Base-by-base conservation (phyloP, 495 filamentous ascomycete species). In the Tuber brumale region DNA sequence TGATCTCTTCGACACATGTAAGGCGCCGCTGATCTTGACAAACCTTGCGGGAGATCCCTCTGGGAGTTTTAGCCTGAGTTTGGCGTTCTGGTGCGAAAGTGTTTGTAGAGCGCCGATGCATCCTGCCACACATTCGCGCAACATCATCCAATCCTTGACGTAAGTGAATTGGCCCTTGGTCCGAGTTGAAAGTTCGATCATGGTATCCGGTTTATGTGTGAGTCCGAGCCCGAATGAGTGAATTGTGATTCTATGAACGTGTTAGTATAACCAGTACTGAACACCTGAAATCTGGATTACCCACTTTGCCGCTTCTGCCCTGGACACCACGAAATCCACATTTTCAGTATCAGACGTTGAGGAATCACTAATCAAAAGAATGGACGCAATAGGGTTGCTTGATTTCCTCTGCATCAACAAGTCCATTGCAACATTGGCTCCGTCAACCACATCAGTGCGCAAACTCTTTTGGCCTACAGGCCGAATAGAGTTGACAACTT, bases 121-220 rank as follows among this genome's bases (percentile, higher is more conserved):
- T 39, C 95, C 95, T 27, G 95, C 96, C 70, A 98, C 88, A 84
- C 96, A 99, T 84, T 99, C 95, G 31, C 95, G 91, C 45, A 99
- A 88, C 94, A 97, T 98, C 95, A 98, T 99, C 95, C 95, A 99
- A 83, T 99, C 95, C 84, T 98, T 98, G 81, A 98, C 94, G 81
- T 98, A 99, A 8, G 94, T 94, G 81, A 97, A 99, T 27, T 93
- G 94, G 6, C 94, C 95, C 85, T 98, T 99, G 10, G 95, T 99
- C 72, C 95, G 89, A 43, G 93, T 94, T 9, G 96, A 97, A 4
- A 99, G 85, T 82, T 98, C 95, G 72, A 99, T 97, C 93, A 99
- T 96, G 0, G 94, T 97, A 83, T 98, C 96, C 9, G 95, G 95
- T 84, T 99, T 99, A 85, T 99, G 95, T 0, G 95, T 97, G 85